Conservation (phyloP, 2,329 filamentous ascomycete genomes). For the Colletotrichum zoysiae region DNA sequence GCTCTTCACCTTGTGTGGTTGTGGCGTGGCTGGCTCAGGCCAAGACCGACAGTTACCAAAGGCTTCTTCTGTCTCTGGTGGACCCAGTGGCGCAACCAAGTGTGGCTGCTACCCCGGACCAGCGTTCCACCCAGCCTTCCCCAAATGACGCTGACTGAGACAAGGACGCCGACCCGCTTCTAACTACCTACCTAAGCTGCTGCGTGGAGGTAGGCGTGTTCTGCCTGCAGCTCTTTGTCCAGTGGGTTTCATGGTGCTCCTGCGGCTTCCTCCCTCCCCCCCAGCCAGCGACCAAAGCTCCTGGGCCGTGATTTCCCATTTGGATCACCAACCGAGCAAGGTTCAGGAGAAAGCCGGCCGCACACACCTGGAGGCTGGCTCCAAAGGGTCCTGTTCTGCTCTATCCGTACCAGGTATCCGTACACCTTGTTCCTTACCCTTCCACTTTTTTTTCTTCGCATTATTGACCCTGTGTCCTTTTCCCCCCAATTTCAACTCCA, state of each 20-base stretch:
- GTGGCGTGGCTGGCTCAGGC: conserved; percentile 36
- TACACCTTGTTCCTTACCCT: conserved; percentile 21
- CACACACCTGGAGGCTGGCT: neutral
- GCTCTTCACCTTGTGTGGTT: conserved; percentile 10
- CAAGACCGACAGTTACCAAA: neutral
- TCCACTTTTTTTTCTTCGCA: conserved; percentile 39
- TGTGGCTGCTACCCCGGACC: conserved; percentile 33
- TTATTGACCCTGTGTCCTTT: conserved; percentile 36
- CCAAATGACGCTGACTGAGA: conserved; percentile 25
- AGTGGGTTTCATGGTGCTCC: conserved; percentile 34
- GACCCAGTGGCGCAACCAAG: neutral
- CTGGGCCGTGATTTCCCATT: conserved; percentile 39
- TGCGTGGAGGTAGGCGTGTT: neutral
- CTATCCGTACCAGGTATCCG: neutral
- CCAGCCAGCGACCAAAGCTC: conserved; percentile 36
- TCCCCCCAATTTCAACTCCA: conserved; percentile 8
- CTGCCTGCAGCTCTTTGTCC: conserved; percentile 13
- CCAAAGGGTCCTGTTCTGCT: conserved; percentile 13
- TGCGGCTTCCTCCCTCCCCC: conserved; percentile 13
- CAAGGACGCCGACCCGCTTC: neutral
- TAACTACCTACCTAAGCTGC: conserved; percentile 1
- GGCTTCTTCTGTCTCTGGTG: neutral
- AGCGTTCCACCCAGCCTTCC: conserved; percentile 20
- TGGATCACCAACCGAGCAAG: conserved; percentile 38
- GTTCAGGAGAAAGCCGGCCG: conserved; percentile 33